Evolutionary conservation across 768 basidiomycete species (phyloP), one percentile per base, ranked within the genome.

Genomic region (Panus rudis): DNA sequence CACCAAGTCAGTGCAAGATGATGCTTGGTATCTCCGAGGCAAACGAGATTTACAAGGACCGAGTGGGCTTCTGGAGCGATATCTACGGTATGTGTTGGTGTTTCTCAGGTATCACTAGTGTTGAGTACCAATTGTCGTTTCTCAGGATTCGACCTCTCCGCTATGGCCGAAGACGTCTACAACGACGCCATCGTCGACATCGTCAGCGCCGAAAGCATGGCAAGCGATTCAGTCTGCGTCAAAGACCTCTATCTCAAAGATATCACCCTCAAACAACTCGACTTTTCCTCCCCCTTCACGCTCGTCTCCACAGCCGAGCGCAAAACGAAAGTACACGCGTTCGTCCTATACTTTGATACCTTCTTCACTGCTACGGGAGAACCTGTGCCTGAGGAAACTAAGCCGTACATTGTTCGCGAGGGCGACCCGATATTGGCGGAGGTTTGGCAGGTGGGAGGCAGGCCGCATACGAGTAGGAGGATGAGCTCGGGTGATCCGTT

Each of bases 261-360:
- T 2, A 73, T 86, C 42, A 78, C 81, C 0, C 38, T 78, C 30
- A 74, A 76, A 20, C 81, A 90, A 43, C 79, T 94, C 31, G 79
- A 90, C 49, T 97, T 97, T 63, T 63, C 75, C 4, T 75, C 88
- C 0, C 59, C 81, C 0, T 98, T 97, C 67, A 71, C 68, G 2
- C 74, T 98, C n/a, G 61, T 70, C n/a, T 78, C 81, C 4, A 81
- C 74, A 1, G 68, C 73, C 2, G 65, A 70, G 10, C 75, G 74
- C 48, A 73, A 78, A 25, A 76, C 73, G 4, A 84, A 84, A 57
- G 70, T 87, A 32, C 79, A 79, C 57, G 73, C 87, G 5, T 81
- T 98, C 66, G 71, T 96, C 20, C 78, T 92, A 14, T 94, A 94
- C 66, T 98, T 98, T 56, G 94, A 98, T 64, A 84, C 86, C 0